Evolutionary conservation across 2,329 filamentous ascomycete species (phyloP), one percentile per base, ranked within the genome.

Genomic region (Trichothecium roseum): DNA sequence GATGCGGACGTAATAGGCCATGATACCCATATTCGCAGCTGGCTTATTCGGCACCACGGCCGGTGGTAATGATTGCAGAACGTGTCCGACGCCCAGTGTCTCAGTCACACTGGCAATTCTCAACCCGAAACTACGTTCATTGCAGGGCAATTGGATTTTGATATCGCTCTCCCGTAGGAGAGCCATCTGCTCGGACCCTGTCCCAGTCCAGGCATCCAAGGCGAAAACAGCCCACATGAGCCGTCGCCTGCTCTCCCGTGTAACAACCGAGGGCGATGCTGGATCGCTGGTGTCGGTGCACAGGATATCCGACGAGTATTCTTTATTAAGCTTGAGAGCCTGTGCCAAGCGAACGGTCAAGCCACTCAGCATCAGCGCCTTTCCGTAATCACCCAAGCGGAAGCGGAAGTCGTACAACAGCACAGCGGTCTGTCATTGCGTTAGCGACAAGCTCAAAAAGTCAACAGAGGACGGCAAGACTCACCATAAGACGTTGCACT

Each of bases 21-120:
- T 62, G 40, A 63, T 60, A 14, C 59, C 60, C 58, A 62, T 62
- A 37, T 61, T 62, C 33, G 54, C 51, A n/a, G 57, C 58, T 9
- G 58, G 58, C 16, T 54, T 53, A 24, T 55, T 51, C 27, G 58
- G 58, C 15, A 62, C 58, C 14, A 60, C 51, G 7, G 56, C 56
- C 5, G 58, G 58, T 5, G 56, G 53, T 6, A 62, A 49, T 34
- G 59, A 61, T 37, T 61, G 58, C 30, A 62, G 37, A 10, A 62
- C 58, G 33, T 62, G 58, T 8, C 58, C 58, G 9, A 62, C 57
- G 16, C 55, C 58, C 3, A 62, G 49, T 1, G 58, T 62, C 40
- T 62, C 58, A 3, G 58, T 61, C 6, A 62, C 55, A 29, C 52
- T 57, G 3, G 58, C 46, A 18, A 62, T 62, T 8, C 58, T 49